Conservation (phyloP, 1,284 basidiomycete species). For the Trichosporon asahii region DNA sequence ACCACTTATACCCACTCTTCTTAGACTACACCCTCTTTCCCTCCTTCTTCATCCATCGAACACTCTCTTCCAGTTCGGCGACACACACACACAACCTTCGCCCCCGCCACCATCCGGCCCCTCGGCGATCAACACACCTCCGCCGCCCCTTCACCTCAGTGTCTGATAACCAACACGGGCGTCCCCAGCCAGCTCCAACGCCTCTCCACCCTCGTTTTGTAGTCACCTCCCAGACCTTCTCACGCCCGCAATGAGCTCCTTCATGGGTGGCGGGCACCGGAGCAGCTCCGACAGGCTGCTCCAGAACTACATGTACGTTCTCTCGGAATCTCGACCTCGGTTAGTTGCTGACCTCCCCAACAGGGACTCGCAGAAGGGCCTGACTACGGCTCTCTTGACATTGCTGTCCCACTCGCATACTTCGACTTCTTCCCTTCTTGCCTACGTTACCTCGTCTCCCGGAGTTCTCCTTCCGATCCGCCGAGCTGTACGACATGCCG, state of each 20-base stretch:
- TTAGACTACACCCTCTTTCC: neutral
- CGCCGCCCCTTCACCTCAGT: neutral
- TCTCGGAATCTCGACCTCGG: neutral
- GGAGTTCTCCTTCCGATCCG: conserved; percentile 48
- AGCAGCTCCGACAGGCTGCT: conserved; percentile 49
- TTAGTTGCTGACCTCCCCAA: neutral
- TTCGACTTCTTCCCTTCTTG: conserved; percentile 51
- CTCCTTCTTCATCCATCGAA: neutral
- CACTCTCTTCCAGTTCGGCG: neutral
- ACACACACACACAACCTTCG: neutral
- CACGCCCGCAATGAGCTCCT: conserved; percentile 5
- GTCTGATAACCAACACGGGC: neutral
- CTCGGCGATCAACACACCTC: neutral
- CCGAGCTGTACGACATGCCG: conserved; percentile 48
- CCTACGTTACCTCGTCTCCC: conserved; percentile 52
- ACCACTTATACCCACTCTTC: conserved; percentile 7
- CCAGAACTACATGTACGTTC: conserved; percentile 50
- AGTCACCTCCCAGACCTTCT: neutral
- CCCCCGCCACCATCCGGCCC: neutral
- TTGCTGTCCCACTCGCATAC: conserved; percentile 52
- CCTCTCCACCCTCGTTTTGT: neutral
- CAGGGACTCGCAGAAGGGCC: conserved; percentile 50
- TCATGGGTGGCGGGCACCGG: conserved; percentile 31
- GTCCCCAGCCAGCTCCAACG: conserved; percentile 6
- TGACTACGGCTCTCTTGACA: conserved; percentile 47